Conservation (phyloP, 805 yeast genomes). For the Yarrowia yakushimensis region DNA sequence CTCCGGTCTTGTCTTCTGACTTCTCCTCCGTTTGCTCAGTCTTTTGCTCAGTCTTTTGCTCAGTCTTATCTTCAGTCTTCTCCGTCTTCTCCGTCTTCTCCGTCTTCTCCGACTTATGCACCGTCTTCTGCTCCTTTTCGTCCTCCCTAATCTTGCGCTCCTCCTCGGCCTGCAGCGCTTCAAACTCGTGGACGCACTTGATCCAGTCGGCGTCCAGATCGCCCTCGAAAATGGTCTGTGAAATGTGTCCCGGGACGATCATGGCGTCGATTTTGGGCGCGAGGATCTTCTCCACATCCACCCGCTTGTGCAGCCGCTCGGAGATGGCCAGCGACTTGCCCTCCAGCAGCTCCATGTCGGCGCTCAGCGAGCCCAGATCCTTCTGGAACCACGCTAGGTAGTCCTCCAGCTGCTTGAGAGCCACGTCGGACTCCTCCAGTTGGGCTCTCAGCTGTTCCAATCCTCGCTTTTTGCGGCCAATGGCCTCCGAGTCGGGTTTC, state of each 20-base stretch:
- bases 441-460: constrained; percentile 28
- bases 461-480: constrained; percentile 10
- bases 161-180: constrained; percentile 1
- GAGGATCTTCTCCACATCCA: constrained; percentile 49
- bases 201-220: constrained; percentile 61
- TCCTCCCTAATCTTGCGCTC: not conserved
- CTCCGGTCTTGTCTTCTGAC: not conserved
- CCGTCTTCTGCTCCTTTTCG: not conserved
- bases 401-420: constrained; percentile 49
- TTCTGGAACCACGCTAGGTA: constrained; percentile 55
- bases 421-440: constrained; percentile 27
- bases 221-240: constrained; percentile 55
- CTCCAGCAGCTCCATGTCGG: constrained; percentile 60
- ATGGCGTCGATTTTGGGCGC: constrained; percentile 75
- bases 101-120: too few species aligned
- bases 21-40: not conserved
- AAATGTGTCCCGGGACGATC: constrained; percentile 68
- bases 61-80: not conserved
- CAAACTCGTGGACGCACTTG: constrained; percentile 29
- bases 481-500: constrained; percentile 13
- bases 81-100: not conserved
- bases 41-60: not conserved
- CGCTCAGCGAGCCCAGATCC: constrained; percentile 53
- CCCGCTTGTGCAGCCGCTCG: constrained; percentile 47
- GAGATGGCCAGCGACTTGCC: constrained; percentile 50